A percentile compares a stretch with the other conserved stretches of the same genome.
Evolutionary conservation across 805 yeast genomes (phyloP).

Genomic region (Barnettozyma sucrosica): DNA sequence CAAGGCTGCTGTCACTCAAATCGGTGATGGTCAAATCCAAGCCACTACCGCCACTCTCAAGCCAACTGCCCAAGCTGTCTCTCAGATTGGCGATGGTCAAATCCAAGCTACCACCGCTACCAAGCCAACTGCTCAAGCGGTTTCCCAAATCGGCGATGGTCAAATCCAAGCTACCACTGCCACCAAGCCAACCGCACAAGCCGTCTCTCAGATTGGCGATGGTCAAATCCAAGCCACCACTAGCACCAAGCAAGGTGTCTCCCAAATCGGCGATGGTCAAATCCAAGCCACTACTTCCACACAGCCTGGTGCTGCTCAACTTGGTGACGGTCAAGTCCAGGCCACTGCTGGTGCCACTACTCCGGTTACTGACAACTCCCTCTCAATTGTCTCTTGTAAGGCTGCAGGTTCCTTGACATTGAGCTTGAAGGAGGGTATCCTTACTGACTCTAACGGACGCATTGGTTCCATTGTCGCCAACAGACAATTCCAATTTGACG

Average conservation of each 20-base stretch:
- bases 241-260: constrained; percentile 18
- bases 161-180: constrained; percentile 26
- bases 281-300: constrained; percentile 26
- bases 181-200: constrained; percentile 10
- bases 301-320: constrained; percentile 52
- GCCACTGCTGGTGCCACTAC: constrained; percentile 5
- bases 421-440: constrained; percentile 4
- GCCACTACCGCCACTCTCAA: constrained; percentile 9
- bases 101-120: constrained; percentile 28
- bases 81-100: constrained; percentile 29
- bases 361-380: constrained; percentile 4
- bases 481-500: constrained; percentile 68
- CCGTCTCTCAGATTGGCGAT: constrained; percentile 18
- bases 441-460: constrained; percentile 10
- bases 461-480: constrained; percentile 27
- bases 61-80: constrained; percentile 19
- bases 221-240: constrained; percentile 11
- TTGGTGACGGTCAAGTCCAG: constrained; percentile 11
- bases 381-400: constrained; percentile 1
- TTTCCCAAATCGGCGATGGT: constrained; percentile 21
- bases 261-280: constrained; percentile 23
- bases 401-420: constrained; percentile 4
- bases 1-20: constrained; percentile 32
- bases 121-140: constrained; percentile 28
- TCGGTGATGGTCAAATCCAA: constrained; percentile 41